Base-by-base conservation (phyloP, 441 rosid species). In the Euphorbia schlechtendalii region DNA sequence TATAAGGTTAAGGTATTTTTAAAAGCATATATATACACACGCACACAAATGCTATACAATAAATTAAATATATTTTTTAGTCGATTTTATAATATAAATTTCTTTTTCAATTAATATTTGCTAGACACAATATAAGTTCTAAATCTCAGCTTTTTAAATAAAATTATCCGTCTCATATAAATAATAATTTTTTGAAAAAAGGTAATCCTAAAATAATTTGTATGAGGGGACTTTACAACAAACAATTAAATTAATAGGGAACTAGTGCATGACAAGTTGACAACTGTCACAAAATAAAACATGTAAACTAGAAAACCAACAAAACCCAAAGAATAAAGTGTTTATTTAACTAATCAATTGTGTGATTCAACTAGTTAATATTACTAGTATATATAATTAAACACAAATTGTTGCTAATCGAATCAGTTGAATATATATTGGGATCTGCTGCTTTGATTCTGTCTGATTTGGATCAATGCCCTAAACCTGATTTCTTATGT, bases 391-490 rank as follows among this genome's bases (percentile, higher is more conserved):
- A 17, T 10, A 17, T 48, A 43, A 43, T n/a, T n/a, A 43, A 43
- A 13, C 5, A 41, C 22, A 41, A 52, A 59, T 40, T 51, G 61
- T 22, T 56, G 27, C 49, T 38, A 45, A 14, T 34, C 69, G 69
- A 53, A 67, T 74, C 69, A 25, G 15, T 30, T 60, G 8, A 48
- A 67, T 70, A 68, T 76, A 63, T 68, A 32, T 76, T 38, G 78
- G 73, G 76, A 73, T 69, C 75, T 69, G 74, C 62, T 59, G 63
- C 52, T 59, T 60, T 61, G 80, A 79, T 76, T 68, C 74, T 73
- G 76, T 70, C 79, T 17, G 82, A 60, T 73, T 60, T 30, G 76
- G 69, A 73, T 59, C 70, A 56, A 8, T 46, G 25, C 61, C 65
- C 73, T 1, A 59, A 43, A 43, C 69, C 69, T 3, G 64, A 73